Base-by-base conservation (phyloP, 192 early-diverging fungal species). In the Entomortierella beljakovae region DNA sequence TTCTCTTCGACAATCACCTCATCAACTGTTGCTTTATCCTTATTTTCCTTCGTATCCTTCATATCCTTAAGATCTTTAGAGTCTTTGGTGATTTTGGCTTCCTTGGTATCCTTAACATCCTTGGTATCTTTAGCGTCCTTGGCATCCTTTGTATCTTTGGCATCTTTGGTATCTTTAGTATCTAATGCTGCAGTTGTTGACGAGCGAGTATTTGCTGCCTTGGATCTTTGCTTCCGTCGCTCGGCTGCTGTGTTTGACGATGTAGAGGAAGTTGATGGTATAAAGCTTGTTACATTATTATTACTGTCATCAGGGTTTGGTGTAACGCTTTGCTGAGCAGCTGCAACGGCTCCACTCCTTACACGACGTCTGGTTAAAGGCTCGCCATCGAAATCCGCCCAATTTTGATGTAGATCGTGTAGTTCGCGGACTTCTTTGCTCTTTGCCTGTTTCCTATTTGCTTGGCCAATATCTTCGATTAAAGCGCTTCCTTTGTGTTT, bases 391-490 rank as follows among this genome's bases (percentile, higher is more conserved):
- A 80, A 61, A 11, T 80, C 74, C 20, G 70, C 71, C 80, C 82
- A 80, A 15, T 68, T 70, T 6, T 71, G 63, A 40, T 64, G 82
- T 13, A 83, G 63, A 38, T 84, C 83, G 55, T 84, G 83, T 23
- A 87, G 46, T 13, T 85, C 84, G 2, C 84, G 80, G 26, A 84
- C 49, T 55, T 87, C 85, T 46, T 71, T 82, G 53, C 59, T 71
- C 38, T 84, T 87, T n/a, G 43, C 81, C 54, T 54, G 72, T 74
- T 63, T 73, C 70, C 68, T 83, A 68, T 70, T 85, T 23, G 86
- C 86, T 49, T 85, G 81, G 46, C 85, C 87, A 37, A 86, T 88
- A 81, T 88, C 87, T 20, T 82, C 82, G 49, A 85, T 74, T 34
- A 86, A 43, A 2, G 84, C 57, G 63, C 81, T 68, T 48, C 67